phyloP scores from a whole-genome alignment of 495 filamentous ascomycete species.

The Penicillium paradoxum region DNA sequence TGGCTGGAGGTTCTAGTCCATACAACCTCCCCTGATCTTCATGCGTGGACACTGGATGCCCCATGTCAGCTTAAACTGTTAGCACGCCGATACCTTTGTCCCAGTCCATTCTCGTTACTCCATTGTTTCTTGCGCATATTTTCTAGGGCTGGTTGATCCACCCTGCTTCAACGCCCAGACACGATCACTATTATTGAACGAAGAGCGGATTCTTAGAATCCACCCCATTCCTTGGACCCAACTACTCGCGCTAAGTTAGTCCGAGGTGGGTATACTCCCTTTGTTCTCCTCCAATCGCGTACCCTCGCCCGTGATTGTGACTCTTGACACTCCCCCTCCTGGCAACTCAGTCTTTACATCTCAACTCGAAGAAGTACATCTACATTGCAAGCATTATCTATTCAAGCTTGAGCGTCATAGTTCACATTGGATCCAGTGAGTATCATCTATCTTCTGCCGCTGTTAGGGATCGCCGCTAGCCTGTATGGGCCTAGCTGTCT shows the following conservation, averaged over 20 bases:
- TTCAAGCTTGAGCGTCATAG: not conserved
- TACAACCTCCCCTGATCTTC: constrained; percentile 5
- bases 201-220: constrained; percentile 15
- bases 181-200: constrained; percentile 14
- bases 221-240: constrained; percentile 15
- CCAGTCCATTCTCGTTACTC: not conserved
- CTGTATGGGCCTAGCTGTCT: not conserved
- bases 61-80: not conserved
- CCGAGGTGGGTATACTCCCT: constrained; percentile 17
- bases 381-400: not conserved
- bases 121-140: not conserved
- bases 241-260: constrained; percentile 13
- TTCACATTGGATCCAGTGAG: constrained; percentile 10
- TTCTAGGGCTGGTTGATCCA: constrained; percentile 12
- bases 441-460: not conserved
- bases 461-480: not conserved
- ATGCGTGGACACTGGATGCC: constrained; percentile 4
- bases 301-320: constrained; percentile 9
- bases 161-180: constrained; percentile 1
- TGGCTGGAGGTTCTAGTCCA: not conserved
- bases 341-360: constrained; percentile 9
- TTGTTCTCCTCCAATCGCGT: constrained; percentile 10
- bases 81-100: constrained; percentile 6
- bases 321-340: constrained; percentile 19
- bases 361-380: not conserved